Conservation (phyloP, 805 yeast species). For the Candida sphagnicola region DNA sequence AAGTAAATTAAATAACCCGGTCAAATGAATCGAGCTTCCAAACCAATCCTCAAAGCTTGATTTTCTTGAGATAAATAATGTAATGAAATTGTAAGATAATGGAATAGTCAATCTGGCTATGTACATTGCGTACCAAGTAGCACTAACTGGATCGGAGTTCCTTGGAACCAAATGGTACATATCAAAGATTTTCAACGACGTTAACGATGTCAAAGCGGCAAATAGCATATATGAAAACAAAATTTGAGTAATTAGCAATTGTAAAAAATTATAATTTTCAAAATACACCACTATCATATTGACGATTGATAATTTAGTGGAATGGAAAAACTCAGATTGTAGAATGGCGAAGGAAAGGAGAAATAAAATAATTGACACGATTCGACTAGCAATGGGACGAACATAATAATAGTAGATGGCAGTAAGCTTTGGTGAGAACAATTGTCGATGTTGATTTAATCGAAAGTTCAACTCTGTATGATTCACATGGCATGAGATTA, state of each 20-base stretch:
- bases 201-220: constrained; percentile 62
- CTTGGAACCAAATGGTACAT: constrained; percentile 70
- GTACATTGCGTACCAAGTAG: constrained; percentile 75
- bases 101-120: constrained; percentile 82
- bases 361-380: constrained; percentile 40
- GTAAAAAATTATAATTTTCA: constrained; percentile 18
- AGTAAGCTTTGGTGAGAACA: constrained; percentile 37
- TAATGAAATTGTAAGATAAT: constrained; percentile 71
- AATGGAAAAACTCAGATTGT: constrained; percentile 75
- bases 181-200: constrained; percentile 67
- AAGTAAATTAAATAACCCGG: constrained; percentile 67
- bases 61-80: constrained; percentile 50
- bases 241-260: constrained; percentile 39
- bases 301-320: constrained; percentile 59
- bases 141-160: constrained; percentile 69
- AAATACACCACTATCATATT: constrained; percentile 37
- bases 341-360: constrained; percentile 49
- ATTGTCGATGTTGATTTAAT: constrained; percentile 13
- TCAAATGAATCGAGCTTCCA: constrained; percentile 70
- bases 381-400: constrained; percentile 44
- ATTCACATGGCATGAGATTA: constrained; percentile 37
- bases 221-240: constrained; percentile 62
- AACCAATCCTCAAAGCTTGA: constrained; percentile 67
- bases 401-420: constrained; percentile 39
- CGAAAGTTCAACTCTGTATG: constrained; percentile 18